A percentile compares a stretch with the other conserved stretches of the same genome.
phyloP scores from a whole-genome alignment of 805 yeast species.

The Candida methanosorbosa region DNA sequence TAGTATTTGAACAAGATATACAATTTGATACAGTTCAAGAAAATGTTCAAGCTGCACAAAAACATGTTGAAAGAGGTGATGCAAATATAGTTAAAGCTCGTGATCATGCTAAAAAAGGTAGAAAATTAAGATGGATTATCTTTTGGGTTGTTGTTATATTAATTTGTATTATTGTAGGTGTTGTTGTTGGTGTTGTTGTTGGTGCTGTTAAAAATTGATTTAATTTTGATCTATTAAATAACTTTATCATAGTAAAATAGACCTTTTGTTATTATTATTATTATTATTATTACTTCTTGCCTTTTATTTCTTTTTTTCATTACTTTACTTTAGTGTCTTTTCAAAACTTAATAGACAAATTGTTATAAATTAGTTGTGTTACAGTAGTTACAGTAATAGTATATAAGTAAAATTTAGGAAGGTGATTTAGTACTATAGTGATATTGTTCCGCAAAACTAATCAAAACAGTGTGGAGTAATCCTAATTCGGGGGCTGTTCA shows the following conservation, averaged over 20 bases:
- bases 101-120: slow-evolving; percentile 76
- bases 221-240: not conserved
- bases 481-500: slow-evolving; percentile 3
- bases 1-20: slow-evolving; percentile 93
- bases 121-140: slow-evolving; percentile 88
- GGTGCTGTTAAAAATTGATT: slow-evolving; percentile 11
- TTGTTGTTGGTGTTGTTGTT: slow-evolving; percentile 53
- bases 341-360: too few relatives aligned
- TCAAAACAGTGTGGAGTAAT: slow-evolving; percentile 19
- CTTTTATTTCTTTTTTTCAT: not conserved
- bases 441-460: slow-evolving; percentile 7
- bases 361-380: not conserved
- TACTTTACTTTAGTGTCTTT: too few relatives aligned
- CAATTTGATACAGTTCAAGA: slow-evolving; percentile 76
- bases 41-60: slow-evolving; percentile 75
- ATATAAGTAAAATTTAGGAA: slow-evolving; percentile 10
- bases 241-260: not conserved
- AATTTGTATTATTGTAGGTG: slow-evolving; percentile 56
- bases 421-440: slow-evolving; percentile 20
- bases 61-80: slow-evolving; percentile 87
- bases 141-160: slow-evolving; percentile 52
- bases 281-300: not conserved
- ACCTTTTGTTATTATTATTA: not conserved
- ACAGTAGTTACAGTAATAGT: not conserved
- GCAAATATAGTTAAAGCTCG: slow-evolving; percentile 92